A percentile compares a stretch with the other conserved stretches of the same genome.
phyloP scores from a whole-genome alignment of 768 basidiomycete species.

The Pleurotus tuber-regium region DNA sequence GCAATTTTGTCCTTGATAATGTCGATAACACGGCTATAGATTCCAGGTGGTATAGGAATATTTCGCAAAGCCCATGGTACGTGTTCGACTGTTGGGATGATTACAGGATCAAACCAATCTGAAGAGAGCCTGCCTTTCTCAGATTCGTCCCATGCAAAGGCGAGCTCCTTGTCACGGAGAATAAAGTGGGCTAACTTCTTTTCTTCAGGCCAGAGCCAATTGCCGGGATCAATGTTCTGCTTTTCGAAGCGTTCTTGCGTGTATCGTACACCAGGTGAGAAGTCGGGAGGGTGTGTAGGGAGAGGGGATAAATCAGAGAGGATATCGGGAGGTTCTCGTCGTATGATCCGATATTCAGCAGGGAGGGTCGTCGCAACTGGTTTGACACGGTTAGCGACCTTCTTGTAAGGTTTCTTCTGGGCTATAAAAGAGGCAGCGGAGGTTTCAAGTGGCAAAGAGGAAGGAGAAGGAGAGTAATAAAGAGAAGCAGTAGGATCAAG shows the following conservation, averaged over 20 bases:
- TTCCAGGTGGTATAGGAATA: too few relatives aligned
- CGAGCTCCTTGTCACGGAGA: constrained; percentile 20
- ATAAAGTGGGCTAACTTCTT: constrained; percentile 20
- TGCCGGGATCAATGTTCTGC: constrained; percentile 19
- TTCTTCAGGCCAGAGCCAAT: constrained; percentile 27
- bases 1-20: constrained; percentile 33
- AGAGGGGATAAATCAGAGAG: constrained; percentile 16
- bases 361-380: constrained; percentile 17
- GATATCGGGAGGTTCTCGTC: constrained; percentile 22
- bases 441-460: too few relatives aligned
- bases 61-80: too few relatives aligned
- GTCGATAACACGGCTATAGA: too few relatives aligned
- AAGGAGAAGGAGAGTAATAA: too few relatives aligned
- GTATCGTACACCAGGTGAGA: constrained; percentile 15
- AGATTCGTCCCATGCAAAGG: constrained; percentile 27
- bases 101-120: constrained; percentile 35
- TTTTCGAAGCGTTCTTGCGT: constrained; percentile 19
- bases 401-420: not conserved
- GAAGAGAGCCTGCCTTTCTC: constrained; percentile 21
- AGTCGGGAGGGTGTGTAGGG: constrained; percentile 18
- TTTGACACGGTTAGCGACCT: constrained; percentile 17
- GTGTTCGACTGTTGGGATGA: too few relatives aligned
- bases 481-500: too few relatives aligned
- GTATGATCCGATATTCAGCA: constrained; percentile 16
- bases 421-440: too few relatives aligned